phyloP scores from a whole-genome alignment of 179 eudicot species.

The Patellifolia procumbens region DNA sequence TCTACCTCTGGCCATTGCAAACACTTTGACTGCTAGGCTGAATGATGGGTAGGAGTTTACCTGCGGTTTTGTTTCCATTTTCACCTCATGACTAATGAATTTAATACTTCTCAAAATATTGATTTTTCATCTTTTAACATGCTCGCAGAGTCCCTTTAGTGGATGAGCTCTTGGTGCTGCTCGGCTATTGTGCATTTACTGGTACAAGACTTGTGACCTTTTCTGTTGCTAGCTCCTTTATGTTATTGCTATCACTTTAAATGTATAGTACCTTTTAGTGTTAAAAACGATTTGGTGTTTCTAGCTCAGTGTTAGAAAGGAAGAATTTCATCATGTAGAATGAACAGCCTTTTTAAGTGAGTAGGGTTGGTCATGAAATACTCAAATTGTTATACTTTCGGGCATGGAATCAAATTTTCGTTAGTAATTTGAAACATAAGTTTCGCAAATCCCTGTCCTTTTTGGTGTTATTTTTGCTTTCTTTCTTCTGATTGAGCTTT shows the following conservation, averaged over 20 bases:
- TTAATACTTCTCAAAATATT: background rate
- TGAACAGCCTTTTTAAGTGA: background rate
- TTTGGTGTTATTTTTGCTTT: conserved; percentile 10
- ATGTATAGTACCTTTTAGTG: background rate
- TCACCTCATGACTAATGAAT: background rate
- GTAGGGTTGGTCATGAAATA: background rate
- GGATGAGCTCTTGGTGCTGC: conserved; percentile 80
- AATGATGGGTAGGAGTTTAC: conserved; percentile 71
- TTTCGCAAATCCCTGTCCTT: background rate
- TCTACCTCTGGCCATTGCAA: conserved; percentile 96
- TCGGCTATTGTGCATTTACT: conserved; percentile 67
- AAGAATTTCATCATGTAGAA: conserved; percentile 8
- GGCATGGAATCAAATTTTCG: background rate
- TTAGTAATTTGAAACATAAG: background rate
- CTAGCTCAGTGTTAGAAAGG: background rate
- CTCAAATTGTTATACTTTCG: background rate
- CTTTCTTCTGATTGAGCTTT: conserved; percentile 21
- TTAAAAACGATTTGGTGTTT: background rate
- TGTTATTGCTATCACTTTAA: background rate
- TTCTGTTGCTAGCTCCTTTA: background rate
- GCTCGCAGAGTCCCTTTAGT: conserved; percentile 73
- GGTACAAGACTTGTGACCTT: conserved; percentile 40
- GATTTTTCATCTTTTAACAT: conserved; percentile 6
- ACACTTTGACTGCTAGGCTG: conserved; percentile 82
- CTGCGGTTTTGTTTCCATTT: background rate